Percentiles rank a stretch among this genome's conserved stretches.
phyloP scores from a whole-genome alignment of 2,329 filamentous ascomycete species.

The Plenodomus biglobosus region DNA sequence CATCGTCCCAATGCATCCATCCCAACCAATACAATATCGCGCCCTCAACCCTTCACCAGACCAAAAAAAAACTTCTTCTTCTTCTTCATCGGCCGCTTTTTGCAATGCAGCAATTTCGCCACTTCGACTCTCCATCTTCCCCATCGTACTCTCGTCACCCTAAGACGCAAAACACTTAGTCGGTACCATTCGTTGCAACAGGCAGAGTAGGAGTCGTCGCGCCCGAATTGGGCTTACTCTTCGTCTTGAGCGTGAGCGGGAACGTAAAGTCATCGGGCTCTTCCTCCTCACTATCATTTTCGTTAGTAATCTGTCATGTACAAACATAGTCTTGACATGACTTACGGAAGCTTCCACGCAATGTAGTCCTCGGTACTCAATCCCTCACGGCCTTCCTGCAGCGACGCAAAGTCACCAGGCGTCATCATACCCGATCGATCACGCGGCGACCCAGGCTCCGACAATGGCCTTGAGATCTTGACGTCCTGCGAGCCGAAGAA shows the following conservation, averaged over 20 bases:
- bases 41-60: neutral
- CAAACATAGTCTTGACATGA: conserved; percentile 36
- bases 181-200: conserved; percentile 32
- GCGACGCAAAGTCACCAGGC: conserved; percentile 92
- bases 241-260: conserved; percentile 64
- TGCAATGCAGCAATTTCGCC: neutral
- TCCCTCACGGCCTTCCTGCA: conserved; percentile 92
- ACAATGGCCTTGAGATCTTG: conserved; percentile 93
- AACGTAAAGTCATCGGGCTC: conserved; percentile 78
- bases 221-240: conserved; percentile 43
- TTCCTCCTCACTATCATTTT: conserved; percentile 68
- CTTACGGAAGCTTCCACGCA: conserved; percentile 96
- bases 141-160: conserved; percentile 6
- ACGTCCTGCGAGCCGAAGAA: conserved; percentile 91
- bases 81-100: too few relatives aligned
- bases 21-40: neutral
- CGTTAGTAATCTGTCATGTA: conserved; percentile 30
- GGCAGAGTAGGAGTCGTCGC: conserved; percentile 32
- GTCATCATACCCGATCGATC: conserved; percentile 98
- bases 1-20: neutral
- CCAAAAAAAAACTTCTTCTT: neutral
- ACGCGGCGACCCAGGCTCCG: conserved; percentile 87
- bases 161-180: conserved; percentile 9
- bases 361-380: conserved; percentile 97
- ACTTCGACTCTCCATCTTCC: neutral